A percentile compares a stretch with the other conserved stretches of the same genome.
phyloP scores from a whole-genome alignment of 805 yeast species.

The Millerozyma acaciae region DNA sequence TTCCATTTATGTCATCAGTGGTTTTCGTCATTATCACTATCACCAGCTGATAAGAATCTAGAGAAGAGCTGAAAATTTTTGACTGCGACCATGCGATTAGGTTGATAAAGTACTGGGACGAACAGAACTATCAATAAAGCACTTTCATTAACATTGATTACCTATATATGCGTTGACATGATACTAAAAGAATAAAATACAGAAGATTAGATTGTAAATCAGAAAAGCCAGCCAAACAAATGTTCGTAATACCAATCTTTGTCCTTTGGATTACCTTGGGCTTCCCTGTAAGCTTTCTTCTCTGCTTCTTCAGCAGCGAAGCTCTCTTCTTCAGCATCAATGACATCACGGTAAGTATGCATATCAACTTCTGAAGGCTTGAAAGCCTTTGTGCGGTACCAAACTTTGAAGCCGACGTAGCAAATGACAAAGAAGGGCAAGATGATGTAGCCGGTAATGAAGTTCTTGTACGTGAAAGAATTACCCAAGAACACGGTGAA shows the following conservation, averaged over 20 bases:
- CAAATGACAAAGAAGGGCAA: slow-evolving; percentile 59
- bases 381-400: slow-evolving; percentile 46
- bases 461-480: slow-evolving; percentile 55
- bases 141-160: too few relatives aligned
- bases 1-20: slow-evolving; percentile 1
- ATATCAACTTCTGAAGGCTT: slow-evolving; percentile 59
- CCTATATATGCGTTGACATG: too few relatives aligned
- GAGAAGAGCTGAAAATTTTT: too few relatives aligned
- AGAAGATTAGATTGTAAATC: slow-evolving; percentile 5
- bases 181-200: background rate
- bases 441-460: slow-evolving; percentile 77
- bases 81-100: too few relatives aligned
- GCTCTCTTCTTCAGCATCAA: slow-evolving; percentile 50
- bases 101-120: too few relatives aligned
- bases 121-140: too few relatives aligned
- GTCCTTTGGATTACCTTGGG: slow-evolving; percentile 42
- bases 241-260: slow-evolving; percentile 48
- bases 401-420: slow-evolving; percentile 57
- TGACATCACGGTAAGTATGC: slow-evolving; percentile 50
- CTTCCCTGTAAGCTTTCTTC: slow-evolving; percentile 31
- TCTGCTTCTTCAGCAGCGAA: slow-evolving; percentile 32
- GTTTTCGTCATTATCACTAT: background rate
- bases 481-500: slow-evolving; percentile 66
- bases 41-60: too few relatives aligned
- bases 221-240: slow-evolving; percentile 48